Evolutionary conservation across 305 asterid species (phyloP).

Genomic region (Solanum hybrid): DNA sequence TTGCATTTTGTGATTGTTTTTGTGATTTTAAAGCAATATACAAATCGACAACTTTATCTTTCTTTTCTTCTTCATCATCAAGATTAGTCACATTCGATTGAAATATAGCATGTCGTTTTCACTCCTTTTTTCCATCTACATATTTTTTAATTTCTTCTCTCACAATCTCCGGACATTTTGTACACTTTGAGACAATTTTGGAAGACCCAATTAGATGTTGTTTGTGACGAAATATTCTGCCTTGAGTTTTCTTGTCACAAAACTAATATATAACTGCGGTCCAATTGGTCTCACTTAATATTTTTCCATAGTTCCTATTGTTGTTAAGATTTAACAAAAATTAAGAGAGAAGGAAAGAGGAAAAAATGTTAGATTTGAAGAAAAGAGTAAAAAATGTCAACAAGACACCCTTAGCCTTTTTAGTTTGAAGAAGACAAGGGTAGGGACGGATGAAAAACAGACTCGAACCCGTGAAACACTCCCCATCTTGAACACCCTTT

Average conservation of each 20-base stretch:
- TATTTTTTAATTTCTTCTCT: not conserved
- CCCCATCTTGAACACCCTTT: not conserved
- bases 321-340: not conserved
- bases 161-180: not conserved
- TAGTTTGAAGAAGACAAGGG: not conserved
- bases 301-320: not conserved
- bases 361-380: not conserved
- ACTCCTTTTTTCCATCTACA: not conserved
- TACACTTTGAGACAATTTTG: not conserved
- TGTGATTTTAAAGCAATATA: not conserved
- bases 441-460: not conserved
- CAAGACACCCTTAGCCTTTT: not conserved
- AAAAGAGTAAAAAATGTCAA: not conserved
- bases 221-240: not conserved
- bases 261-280: not conserved
- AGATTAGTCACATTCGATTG: not conserved
- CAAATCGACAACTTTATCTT: not conserved
- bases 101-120: not conserved
- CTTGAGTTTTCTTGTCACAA: not conserved
- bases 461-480: not conserved
- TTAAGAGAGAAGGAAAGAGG: not conserved
- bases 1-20: not conserved
- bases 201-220: not conserved
- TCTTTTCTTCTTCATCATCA: not conserved
- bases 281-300: not conserved